These are phyloP conservation scores for Citrus hindsii DNA, from an alignment of 345 rosid species.

Conservation along the genomic window DNA sequence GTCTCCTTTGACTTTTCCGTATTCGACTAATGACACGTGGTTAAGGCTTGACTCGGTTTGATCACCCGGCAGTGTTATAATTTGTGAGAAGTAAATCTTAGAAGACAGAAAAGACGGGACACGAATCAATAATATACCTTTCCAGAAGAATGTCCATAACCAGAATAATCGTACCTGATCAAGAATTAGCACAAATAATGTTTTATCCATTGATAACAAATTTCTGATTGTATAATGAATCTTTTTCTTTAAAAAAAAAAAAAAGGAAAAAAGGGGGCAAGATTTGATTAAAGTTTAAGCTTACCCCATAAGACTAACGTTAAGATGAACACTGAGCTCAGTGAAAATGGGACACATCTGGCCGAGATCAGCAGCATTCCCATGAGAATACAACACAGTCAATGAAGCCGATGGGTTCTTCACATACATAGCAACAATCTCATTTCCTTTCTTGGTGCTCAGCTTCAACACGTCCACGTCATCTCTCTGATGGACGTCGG, in stretches of 20 bases:
- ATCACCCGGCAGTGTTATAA: too few relatives aligned
- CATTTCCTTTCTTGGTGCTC: constrained; percentile 64
- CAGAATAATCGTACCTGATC: constrained; percentile 84
- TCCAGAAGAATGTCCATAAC: constrained; percentile 87
- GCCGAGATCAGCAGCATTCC: constrained; percentile 92
- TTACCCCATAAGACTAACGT: constrained; percentile 83
- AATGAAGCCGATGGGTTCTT: constrained; percentile 69
- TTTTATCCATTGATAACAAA: background rate
- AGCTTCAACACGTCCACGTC: constrained; percentile 65
- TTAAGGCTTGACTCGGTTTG: too few relatives aligned
- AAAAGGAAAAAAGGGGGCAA: background rate
- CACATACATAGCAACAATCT: constrained; percentile 61
- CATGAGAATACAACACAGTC: constrained; percentile 84
- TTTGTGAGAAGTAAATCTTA: background rate
- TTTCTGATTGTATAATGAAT: background rate
- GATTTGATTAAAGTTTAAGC: constrained; percentile 8
- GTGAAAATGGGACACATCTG: constrained; percentile 64
- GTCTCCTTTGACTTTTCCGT: background rate
- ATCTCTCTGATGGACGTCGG: constrained; percentile 45
- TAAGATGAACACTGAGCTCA: constrained; percentile 69
- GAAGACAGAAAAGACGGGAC: background rate
- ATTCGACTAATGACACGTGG: too few relatives aligned
- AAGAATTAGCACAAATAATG: constrained; percentile 15
- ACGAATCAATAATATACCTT: constrained; percentile 43
- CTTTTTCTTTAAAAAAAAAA: background rate